Evolutionary conservation across 129 eudicot species (phyloP), one percentile per base, ranked within the genome.

Genomic region (Pulicaria dysenterica): DNA sequence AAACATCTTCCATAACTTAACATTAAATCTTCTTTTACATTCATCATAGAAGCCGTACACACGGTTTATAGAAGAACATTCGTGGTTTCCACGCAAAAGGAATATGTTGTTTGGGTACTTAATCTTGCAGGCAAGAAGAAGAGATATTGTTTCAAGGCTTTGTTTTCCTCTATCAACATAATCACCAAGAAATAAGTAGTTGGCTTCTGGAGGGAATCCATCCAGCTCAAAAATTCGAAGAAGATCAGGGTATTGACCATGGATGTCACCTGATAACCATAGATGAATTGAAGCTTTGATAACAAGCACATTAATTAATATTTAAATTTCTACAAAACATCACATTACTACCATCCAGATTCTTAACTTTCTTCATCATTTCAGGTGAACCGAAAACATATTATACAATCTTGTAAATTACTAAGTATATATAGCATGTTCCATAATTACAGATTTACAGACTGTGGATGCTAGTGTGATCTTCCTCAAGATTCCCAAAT

Each of bases 171-270:
- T 19, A 43, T 85, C 89, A 45, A 85, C 86, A 57, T 85, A 85
- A 76, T 85, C 90, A 7, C 89, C 89, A 34, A 85, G 84, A 57
- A 85, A 85, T 64, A 85, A 75, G 80, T 85, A 85, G 48, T 82
- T 72, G 17, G 87, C 74, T 62, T 79, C 57, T 0, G 90, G 90
- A 67, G 90, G 90, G 9, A 82, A 76, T 66, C 83, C 87, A 19
- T 84, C 90, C 2, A 75, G 82, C 58, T 85, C 90, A 57, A 85
- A 85, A 47, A 85, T 80, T 11, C 90, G 80, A 49, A 85, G 82
- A 61, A 85, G 85, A 79, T 85, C 90, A 59, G 90, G 68, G 85
- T 79, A 85, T 73, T 85, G 90, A 69, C 90, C 90, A 64, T 85
- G 90, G 16, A 85, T 79, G 45, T 85, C 90, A 76, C 90, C 90